A percentile compares a stretch with the other conserved stretches of the same genome.
phyloP scores from a whole-genome alignment of 2,329 filamentous ascomycete genomes.

The Acrocalymma vagum region DNA sequence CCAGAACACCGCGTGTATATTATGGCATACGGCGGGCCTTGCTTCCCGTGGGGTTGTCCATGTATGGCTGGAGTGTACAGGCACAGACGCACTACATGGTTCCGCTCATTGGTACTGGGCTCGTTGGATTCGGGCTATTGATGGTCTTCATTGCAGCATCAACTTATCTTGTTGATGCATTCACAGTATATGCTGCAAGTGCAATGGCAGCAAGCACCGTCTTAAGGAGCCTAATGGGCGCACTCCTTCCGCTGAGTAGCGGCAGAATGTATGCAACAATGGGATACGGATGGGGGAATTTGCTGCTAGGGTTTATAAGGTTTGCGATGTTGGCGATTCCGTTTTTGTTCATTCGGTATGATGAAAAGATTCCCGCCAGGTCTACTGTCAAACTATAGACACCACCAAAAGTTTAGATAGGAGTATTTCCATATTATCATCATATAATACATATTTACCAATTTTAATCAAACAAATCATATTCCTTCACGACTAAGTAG shows the following conservation, averaged over 20 bases:
- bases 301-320: conserved; percentile 45
- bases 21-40: conserved; percentile 44
- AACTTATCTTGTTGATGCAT: conserved; percentile 53
- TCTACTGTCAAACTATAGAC: conserved; percentile 38
- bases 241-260: conserved; percentile 50
- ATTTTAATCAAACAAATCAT: too few species aligned
- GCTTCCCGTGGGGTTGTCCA: conserved; percentile 46
- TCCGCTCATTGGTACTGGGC: conserved; percentile 41
- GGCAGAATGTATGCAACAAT: conserved; percentile 48
- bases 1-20: conserved; percentile 46
- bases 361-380: conserved; percentile 36
- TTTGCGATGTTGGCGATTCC: conserved; percentile 41
- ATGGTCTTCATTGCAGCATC: conserved; percentile 48
- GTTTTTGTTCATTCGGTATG: conserved; percentile 46
- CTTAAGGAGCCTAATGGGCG: conserved; percentile 45
- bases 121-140: conserved; percentile 46
- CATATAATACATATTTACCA: too few species aligned
- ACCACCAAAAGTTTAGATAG: too few species aligned
- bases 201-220: conserved; percentile 54
- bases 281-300: conserved; percentile 52
- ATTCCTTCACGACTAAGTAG: too few species aligned
- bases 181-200: conserved; percentile 50
- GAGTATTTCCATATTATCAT: too few species aligned
- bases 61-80: conserved; percentile 49
- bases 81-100: conserved; percentile 46